Evolutionary conservation across 192 early-diverging fungal genomes (phyloP).

Genomic region (Podila minutissima): DNA sequence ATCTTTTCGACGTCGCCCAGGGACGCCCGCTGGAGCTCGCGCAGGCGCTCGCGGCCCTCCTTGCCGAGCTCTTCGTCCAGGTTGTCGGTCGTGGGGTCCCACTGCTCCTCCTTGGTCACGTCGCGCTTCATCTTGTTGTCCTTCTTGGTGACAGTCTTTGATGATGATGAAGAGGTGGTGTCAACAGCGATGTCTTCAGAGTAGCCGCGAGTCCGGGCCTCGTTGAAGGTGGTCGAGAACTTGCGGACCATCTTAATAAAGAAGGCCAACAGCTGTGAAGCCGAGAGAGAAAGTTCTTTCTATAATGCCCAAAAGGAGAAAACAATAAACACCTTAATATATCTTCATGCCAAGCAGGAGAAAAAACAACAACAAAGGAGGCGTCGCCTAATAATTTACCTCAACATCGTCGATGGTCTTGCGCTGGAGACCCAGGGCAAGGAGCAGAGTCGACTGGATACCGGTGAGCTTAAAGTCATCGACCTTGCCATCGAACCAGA

Average conservation of each 20-base stretch:
- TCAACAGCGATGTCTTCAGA: slow-evolving; percentile 48
- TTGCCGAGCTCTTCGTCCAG: slow-evolving; percentile 89
- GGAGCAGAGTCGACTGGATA: slow-evolving; percentile 86
- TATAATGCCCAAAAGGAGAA: slow-evolving; percentile 26
- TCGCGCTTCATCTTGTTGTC: slow-evolving; percentile 55
- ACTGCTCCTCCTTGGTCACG: slow-evolving; percentile 79
- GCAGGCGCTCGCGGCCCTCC: slow-evolving; percentile 80
- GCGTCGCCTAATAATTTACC: slow-evolving; percentile 16
- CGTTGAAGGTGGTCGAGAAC: slow-evolving; percentile 73
- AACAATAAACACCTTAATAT: slow-evolving; percentile 1
- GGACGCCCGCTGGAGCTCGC: slow-evolving; percentile 57
- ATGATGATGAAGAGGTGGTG: slow-evolving; percentile 30
- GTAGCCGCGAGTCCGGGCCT: slow-evolving; percentile 66
- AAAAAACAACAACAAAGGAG: background rate
- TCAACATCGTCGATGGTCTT: slow-evolving; percentile 90
- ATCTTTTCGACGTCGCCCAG: slow-evolving; percentile 35
- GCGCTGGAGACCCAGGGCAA: slow-evolving; percentile 92
- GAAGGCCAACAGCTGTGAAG: slow-evolving; percentile 89
- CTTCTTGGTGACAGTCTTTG: slow-evolving; percentile 25
- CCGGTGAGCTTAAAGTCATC: slow-evolving; percentile 78
- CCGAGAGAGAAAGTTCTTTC: slow-evolving; percentile 85
- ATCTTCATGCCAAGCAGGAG: background rate
- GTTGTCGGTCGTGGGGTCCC: slow-evolving; percentile 84
- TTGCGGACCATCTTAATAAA: slow-evolving; percentile 96
- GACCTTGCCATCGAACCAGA: slow-evolving; percentile 81